Base-by-base conservation (phyloP, 257 asterid genomes). In the Henckelia pumila region DNA sequence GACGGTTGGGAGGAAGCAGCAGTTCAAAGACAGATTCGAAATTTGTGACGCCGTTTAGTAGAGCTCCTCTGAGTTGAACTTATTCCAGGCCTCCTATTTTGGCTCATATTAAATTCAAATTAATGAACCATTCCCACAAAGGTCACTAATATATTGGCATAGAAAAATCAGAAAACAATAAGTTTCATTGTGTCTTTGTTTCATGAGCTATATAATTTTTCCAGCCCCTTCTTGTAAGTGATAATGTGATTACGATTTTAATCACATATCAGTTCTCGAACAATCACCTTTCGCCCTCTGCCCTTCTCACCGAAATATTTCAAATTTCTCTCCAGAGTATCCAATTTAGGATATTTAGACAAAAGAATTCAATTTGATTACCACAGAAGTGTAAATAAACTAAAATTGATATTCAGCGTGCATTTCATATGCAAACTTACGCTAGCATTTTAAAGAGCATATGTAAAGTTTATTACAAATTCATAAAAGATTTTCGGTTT, bases 41-140 rank as follows among this genome's bases (percentile, higher is more conserved):
- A 75, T 56, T 70, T 50, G 61, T 29, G 56, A 69, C 30, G 69
- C 52, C 21, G 56, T 70, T 84, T 85, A 95, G 86, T 89, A 95
- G 73, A 95, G 99, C 93, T 95, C 99, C 96, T 95, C 99, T 6
- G 99, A 95, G 81, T 91, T 95, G 35, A 95, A 89, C 77, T 95
- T 95, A 84, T 95, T 95, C 99, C 99, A 95, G 7, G 99, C 91
- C 76, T 91, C 99, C 99, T 95, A 67, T 81, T 76, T 64, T 47
- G 57, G 72, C 19, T 14, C 67, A 67, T 16, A 63, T 61, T 64
- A 65, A 75, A 68, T 68, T 63, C 73, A 16, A 73, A 59, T 76
- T 67, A 80, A 65, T 13, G 5, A 63, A 28, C 10, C 65, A 25
- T 37, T 25, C 74, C 70, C 75, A 30, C 49, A 3, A 19, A 20